A percentile compares a stretch with the other conserved stretches of the same genome.
These are phyloP conservation scores for Diaporthe eres DNA, from an alignment of 2,329 filamentous ascomycete species.

Conservation along the genomic window DNA sequence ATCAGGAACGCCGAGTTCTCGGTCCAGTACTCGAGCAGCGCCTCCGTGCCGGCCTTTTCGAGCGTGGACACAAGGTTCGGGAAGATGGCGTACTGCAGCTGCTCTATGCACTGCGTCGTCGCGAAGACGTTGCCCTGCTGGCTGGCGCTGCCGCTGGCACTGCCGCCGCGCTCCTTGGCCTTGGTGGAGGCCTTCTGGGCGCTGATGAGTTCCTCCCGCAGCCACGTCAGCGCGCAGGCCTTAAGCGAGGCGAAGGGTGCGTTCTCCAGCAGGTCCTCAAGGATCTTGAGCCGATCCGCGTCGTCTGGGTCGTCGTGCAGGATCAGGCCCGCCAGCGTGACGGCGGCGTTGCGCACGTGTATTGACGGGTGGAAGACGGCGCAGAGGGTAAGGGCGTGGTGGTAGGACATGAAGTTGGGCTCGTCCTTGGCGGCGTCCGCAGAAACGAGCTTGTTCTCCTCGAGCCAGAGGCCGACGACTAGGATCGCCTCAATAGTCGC, in stretches of 20 bases:
- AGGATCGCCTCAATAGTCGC: slow-evolving; percentile 73
- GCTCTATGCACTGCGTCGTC: slow-evolving; percentile 68
- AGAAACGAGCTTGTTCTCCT: slow-evolving; percentile 62
- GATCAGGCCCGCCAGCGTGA: slow-evolving; percentile 65
- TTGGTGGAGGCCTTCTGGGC: slow-evolving; percentile 49
- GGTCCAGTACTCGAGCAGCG: slow-evolving; percentile 65
- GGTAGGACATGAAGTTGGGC: slow-evolving; percentile 69
- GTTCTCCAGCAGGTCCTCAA: slow-evolving; percentile 76
- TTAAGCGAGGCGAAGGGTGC: slow-evolving; percentile 75
- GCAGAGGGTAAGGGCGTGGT: slow-evolving; percentile 71
- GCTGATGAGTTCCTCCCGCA: slow-evolving; percentile 72
- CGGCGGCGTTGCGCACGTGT: slow-evolving; percentile 68
- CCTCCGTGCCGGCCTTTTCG: slow-evolving; percentile 50
- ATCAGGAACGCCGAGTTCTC: slow-evolving; percentile 68
- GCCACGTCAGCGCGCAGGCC: slow-evolving; percentile 74
- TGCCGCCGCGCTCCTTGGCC: slow-evolving; percentile 41
- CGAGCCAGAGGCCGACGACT: slow-evolving; percentile 71
- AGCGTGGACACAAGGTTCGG: slow-evolving; percentile 65
- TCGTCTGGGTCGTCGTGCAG: slow-evolving; percentile 73
- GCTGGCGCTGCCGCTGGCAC: slow-evolving; percentile 48
- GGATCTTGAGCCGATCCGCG: slow-evolving; percentile 70
- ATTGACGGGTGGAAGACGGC: slow-evolving; percentile 70
- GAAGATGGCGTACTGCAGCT: slow-evolving; percentile 74
- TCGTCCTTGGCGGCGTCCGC: slow-evolving; percentile 46
- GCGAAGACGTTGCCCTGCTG: slow-evolving; percentile 59